Conservation (phyloP, 768 basidiomycete genomes). For the Candolleomyces aberdarensis region DNA sequence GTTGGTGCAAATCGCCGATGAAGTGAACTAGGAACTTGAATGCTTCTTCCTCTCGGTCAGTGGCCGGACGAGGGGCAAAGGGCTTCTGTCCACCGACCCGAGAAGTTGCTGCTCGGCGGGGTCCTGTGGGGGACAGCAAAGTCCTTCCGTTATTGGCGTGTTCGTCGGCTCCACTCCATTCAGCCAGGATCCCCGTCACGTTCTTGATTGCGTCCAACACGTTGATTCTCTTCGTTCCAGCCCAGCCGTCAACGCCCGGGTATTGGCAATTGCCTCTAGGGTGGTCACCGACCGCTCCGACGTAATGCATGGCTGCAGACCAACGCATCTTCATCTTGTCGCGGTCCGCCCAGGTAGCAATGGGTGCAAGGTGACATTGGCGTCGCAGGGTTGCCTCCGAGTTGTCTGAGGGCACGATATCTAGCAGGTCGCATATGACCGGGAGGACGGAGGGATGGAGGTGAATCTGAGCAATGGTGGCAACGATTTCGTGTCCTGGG, state of each 20-base stretch:
- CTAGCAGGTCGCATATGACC: conserved; percentile 69
- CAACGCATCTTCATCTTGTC: conserved; percentile 62
- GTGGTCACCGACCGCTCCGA: conserved; percentile 71
- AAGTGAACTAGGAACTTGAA: conserved; percentile 94
- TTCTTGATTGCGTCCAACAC: conserved; percentile 80
- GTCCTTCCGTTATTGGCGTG: not conserved
- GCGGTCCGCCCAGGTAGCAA: conserved; percentile 88
- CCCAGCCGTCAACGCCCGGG: conserved; percentile 76
- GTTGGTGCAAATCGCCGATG: conserved; percentile 91
- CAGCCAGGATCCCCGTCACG: conserved; percentile 58
- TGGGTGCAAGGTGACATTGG: conserved; percentile 72
- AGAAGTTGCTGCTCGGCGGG: not conserved
- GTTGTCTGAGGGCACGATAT: conserved; percentile 32
- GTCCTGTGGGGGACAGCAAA: not conserved
- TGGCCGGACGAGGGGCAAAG: not conserved
- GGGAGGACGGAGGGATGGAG: conserved; percentile 70
- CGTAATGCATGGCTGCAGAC: conserved; percentile 75
- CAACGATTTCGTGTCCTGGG: conserved; percentile 86
- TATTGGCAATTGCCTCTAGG: conserved; percentile 76
- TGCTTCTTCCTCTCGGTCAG: conserved; percentile 49
- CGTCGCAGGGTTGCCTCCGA: not conserved
- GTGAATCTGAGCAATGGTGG: conserved; percentile 92
- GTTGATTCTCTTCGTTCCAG: conserved; percentile 51
- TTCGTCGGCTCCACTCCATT: conserved; percentile 36
- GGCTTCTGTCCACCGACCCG: no score